Conservation (phyloP, 2,329 filamentous ascomycete species). For the Fusarium aywerte region DNA sequence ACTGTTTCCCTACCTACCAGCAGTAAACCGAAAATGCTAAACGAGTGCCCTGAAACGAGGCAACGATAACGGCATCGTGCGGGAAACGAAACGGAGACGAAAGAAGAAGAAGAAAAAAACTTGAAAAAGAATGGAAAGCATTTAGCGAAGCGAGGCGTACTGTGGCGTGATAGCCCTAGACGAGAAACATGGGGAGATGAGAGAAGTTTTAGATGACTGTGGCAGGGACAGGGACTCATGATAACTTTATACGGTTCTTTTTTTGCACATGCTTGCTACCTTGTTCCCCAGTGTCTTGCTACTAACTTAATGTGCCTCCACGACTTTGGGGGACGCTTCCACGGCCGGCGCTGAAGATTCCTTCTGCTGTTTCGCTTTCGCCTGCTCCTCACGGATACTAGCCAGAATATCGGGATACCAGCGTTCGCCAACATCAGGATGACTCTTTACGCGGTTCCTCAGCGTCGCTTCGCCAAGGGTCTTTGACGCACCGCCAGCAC, state of each 20-base stretch:
- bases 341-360: constrained; percentile 35
- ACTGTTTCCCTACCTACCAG: constrained; percentile 73
- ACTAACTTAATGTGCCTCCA: constrained; percentile 48
- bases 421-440: constrained; percentile 85
- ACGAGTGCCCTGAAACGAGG: not conserved
- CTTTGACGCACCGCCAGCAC: constrained; percentile 72
- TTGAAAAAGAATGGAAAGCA: constrained; percentile 19
- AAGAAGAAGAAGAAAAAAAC: not conserved
- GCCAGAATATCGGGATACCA: constrained; percentile 76
- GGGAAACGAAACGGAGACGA: constrained; percentile 8
- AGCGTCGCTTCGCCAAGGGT: constrained; percentile 85
- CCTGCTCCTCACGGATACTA: constrained; percentile 69
- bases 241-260: constrained; percentile 38
- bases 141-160: constrained; percentile 41
- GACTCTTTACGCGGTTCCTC: constrained; percentile 85
- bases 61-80: constrained; percentile 18
- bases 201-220: constrained; percentile 21
- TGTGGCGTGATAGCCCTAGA: constrained; percentile 33
- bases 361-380: constrained; percentile 51
- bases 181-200: constrained; percentile 14
- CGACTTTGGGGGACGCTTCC: constrained; percentile 39
- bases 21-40: constrained; percentile 21
- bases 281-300: not conserved
- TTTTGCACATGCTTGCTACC: constrained; percentile 14
- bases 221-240: constrained; percentile 24